Base-by-base conservation (phyloP, 345 rosid species). In the Pistacia integerrima region DNA sequence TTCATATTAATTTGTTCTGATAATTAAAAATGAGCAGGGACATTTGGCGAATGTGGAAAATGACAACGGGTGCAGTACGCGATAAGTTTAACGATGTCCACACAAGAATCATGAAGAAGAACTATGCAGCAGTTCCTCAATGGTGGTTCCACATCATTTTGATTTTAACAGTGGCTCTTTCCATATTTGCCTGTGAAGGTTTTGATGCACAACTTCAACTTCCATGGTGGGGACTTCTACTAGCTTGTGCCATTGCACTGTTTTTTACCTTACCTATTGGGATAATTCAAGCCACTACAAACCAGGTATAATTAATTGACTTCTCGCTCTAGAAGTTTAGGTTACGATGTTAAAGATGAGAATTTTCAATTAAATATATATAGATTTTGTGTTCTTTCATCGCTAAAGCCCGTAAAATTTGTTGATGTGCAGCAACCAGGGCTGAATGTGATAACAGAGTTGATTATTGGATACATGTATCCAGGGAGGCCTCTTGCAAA, bases 101-200 rank as follows among this genome's bases (percentile, higher is more conserved):
- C 76, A 87, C 92, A 14, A 88, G 94, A 84, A 18, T 86, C 70
- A 91, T 91, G 94, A 93, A 87, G 82, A 91, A 85, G 80, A 87
- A 86, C 69, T 85, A 86, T 41, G 84, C 80, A 0, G 54, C 44
- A 25, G 90, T 88, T 1, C 90, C 87, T 60, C 86, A 86, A 38
- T 88, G 89, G 88, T 88, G 89, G 91, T 87, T 85, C 67, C 79
- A 83, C 36, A 51, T 61, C 0, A 63, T 86, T 8, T 62, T 80
- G 78, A 28, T 80, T 1, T 3, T 73, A 8, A 74, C 74, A 54
- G 51, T 78, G 3, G 88, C 77, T 30, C 76, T 88, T 1, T 72
- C 90, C 51, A 74, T 85, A 69, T 70, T 74, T 64, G 77, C 87
- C 38, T 85, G 86, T 61, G 90, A 86, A 79, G 88, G 92, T 36